phyloP scores from a whole-genome alignment of 768 basidiomycete species.

The Russula dissimulans region DNA sequence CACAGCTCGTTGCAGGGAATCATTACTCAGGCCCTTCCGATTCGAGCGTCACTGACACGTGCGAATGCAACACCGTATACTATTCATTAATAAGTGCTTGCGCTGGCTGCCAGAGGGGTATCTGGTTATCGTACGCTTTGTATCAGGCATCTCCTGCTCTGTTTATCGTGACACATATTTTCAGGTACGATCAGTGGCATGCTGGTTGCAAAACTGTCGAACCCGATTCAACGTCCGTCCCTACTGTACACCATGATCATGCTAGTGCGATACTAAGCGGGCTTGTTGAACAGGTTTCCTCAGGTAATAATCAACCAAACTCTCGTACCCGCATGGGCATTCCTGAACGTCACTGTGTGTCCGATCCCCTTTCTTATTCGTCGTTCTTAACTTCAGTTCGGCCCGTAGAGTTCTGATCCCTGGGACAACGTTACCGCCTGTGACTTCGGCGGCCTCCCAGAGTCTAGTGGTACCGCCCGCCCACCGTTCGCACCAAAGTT shows the following conservation, averaged over 20 bases:
- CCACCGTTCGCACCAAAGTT: not conserved
- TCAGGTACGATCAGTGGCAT: conserved; percentile 2
- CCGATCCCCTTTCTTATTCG: not conserved
- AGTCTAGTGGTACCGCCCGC: not conserved
- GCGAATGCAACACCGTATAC: conserved; percentile 8
- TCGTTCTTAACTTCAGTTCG: not conserved
- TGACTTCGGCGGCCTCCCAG: not conserved
- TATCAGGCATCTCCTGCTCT: not conserved
- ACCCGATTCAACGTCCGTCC: not conserved
- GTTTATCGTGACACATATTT: not conserved
- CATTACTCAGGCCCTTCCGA: conserved; percentile 5
- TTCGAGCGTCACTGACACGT: not conserved
- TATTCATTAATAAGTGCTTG: conserved; percentile 7
- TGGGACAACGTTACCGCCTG: conserved; percentile 10
- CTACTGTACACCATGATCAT: not conserved
- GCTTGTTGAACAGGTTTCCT: not conserved
- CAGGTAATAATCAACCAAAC: not conserved
- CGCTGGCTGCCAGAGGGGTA: conserved; percentile 3
- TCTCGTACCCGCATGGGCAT: conserved; percentile 9
- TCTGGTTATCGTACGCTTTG: conserved; percentile 2
- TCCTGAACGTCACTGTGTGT: conserved; percentile 3
- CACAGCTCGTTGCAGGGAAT: not conserved
- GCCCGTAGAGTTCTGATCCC: not conserved
- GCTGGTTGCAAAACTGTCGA: not conserved
- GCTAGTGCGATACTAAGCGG: not conserved